A percentile compares a stretch with the other conserved stretches of the same genome.
Evolutionary conservation across 352 stramenopile genomes (phyloP).

Genomic region (Phytophthora meadii): DNA sequence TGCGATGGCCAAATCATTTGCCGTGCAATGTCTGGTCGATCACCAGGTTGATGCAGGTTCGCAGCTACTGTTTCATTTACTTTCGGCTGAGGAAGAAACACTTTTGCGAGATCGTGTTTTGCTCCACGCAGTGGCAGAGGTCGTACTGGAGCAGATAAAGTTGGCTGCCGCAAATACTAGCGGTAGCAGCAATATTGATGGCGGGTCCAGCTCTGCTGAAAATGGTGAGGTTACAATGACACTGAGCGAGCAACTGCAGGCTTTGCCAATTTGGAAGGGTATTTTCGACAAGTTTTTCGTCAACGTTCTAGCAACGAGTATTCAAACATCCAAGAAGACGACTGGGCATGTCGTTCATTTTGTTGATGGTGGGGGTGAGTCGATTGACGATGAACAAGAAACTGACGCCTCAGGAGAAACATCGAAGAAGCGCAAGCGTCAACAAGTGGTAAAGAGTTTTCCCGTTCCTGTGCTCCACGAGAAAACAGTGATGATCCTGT

Average conservation of each 20-base stretch:
- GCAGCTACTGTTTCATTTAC: constrained; percentile 61
- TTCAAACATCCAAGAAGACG: constrained; percentile 33
- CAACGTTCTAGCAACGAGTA: constrained; percentile 42
- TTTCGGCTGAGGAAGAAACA: constrained; percentile 69
- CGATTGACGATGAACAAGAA: constrained; percentile 29
- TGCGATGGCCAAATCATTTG: constrained; percentile 69
- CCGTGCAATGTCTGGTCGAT: constrained; percentile 72
- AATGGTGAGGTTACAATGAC: constrained; percentile 42
- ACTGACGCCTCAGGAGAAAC: constrained; percentile 9
- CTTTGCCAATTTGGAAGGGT: constrained; percentile 59
- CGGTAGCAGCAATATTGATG: constrained; percentile 18
- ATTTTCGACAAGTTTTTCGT: constrained; percentile 77
- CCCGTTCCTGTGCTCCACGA: constrained; percentile 67
- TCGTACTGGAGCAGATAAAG: constrained; percentile 64
- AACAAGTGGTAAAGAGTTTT: constrained; percentile 53
- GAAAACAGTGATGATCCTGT: constrained; percentile 66
- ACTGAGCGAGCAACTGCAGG: constrained; percentile 52
- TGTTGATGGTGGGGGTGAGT: constrained; percentile 37
- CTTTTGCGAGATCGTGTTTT: constrained; percentile 76
- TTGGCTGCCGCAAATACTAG: constrained; percentile 35
- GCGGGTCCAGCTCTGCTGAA: constrained; percentile 37
- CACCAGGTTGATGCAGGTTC: constrained; percentile 60
- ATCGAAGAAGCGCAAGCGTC: constrained; percentile 39
- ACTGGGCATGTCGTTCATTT: constrained; percentile 44
- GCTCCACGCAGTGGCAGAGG: constrained; percentile 73